Conservation (phyloP, 306 rosid genomes). For the Spatholobus suberectus region DNA sequence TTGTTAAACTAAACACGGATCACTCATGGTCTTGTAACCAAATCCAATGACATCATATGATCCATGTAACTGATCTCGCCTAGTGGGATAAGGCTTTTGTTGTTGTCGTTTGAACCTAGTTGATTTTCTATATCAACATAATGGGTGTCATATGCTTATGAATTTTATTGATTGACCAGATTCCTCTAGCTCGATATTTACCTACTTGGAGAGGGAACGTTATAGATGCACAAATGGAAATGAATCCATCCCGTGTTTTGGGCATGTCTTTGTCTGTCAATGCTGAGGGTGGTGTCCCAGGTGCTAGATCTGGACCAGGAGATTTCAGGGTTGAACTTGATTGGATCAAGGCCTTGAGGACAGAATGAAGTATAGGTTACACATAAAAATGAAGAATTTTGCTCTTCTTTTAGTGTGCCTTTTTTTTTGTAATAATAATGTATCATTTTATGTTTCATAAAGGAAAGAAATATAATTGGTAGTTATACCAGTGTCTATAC, state of each 20-base stretch:
- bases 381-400: conserved; percentile 29
- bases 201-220: conserved; percentile 95
- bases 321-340: conserved; percentile 85
- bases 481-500: conserved; percentile 18
- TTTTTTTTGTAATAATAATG: conserved; percentile 38
- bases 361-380: conserved; percentile 51
- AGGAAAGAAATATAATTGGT: conserved; percentile 27
- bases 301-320: conserved; percentile 83
- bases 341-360: conserved; percentile 85
- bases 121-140: not conserved
- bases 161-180: conserved; percentile 54
- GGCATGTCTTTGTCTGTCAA: conserved; percentile 91
- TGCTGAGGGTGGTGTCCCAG: conserved; percentile 85
- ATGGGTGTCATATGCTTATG: not conserved
- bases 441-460: conserved; percentile 31
- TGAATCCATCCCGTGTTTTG: conserved; percentile 85
- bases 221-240: conserved; percentile 77
- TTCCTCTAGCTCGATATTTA: conserved; percentile 85
- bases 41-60: not conserved
- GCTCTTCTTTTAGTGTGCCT: conserved; percentile 12
- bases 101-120: not conserved
- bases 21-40: not conserved
- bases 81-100: not conserved
- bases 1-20: not conserved
- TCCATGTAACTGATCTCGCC: not conserved